phyloP scores from a whole-genome alignment of 306 rosid species.

The Rubus idaeus region DNA sequence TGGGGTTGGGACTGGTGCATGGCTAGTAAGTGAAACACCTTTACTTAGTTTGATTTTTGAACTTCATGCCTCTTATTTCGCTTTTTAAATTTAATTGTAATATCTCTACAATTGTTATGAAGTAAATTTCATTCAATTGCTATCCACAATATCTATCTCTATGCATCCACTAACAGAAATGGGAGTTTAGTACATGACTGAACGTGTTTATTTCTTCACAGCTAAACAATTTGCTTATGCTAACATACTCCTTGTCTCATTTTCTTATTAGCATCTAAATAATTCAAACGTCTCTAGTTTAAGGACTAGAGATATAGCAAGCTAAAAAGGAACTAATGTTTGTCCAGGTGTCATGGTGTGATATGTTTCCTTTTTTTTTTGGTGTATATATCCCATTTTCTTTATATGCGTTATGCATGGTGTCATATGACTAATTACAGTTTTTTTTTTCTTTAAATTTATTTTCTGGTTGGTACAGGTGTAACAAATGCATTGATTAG shows the following conservation, averaged over 20 bases:
- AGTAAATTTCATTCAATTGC: background rate
- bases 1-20: slow-evolving; percentile 45
- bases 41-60: background rate
- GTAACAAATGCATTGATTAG: slow-evolving; percentile 77
- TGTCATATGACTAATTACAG: background rate
- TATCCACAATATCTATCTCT: slow-evolving; percentile 62
- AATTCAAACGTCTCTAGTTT: background rate
- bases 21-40: slow-evolving; percentile 34
- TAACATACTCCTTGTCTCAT: background rate
- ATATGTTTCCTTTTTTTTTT: too few species aligned
- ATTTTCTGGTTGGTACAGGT: slow-evolving; percentile 76
- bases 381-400: too few species aligned
- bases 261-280: background rate
- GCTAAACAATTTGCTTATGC: background rate
- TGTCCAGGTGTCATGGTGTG: background rate
- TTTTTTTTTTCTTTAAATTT: background rate
- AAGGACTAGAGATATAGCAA: background rate
- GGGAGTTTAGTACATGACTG: slow-evolving; percentile 9
- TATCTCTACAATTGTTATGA: background rate
- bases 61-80: slow-evolving; percentile 13
- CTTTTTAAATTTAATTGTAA: background rate
- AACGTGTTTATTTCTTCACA: background rate
- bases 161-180: slow-evolving; percentile 22
- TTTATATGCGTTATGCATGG: background rate
- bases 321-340: background rate